These are phyloP conservation scores for Aspergillus funiculosus DNA, from an alignment of 495 filamentous ascomycete species.

Conservation along the genomic window DNA sequence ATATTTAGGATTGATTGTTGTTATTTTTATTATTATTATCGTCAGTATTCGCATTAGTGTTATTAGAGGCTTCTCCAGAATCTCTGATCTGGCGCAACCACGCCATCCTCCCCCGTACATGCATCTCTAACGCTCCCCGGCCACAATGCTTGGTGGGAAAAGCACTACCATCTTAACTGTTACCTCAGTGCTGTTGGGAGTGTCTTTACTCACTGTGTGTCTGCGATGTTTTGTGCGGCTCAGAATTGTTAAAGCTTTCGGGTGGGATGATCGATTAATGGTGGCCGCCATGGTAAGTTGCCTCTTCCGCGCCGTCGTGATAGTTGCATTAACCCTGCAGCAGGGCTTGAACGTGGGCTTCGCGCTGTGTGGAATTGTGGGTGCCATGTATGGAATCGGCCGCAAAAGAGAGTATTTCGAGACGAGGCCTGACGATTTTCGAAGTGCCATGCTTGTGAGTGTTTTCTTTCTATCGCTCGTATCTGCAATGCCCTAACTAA, in stretches of 20 bases:
- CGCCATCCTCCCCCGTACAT: no score
- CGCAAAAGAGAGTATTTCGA: conserved; percentile 21
- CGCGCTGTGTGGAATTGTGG: conserved; percentile 27
- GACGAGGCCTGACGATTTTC: conserved; percentile 18
- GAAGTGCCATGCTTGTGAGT: conserved; percentile 27
- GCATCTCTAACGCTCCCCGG: no score
- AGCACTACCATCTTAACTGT: conserved; percentile 28
- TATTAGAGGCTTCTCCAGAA: no score
- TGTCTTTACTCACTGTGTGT: conserved; percentile 23
- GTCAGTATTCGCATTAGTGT: no score
- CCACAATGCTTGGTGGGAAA: conserved; percentile 18
- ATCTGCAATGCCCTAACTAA: not conserved
- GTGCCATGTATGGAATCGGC: conserved; percentile 29
- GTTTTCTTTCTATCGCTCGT: no score
- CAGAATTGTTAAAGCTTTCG: conserved; percentile 26
- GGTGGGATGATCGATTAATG: conserved; percentile 33
- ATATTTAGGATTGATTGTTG: no score
- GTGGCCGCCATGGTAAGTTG: conserved; percentile 29
- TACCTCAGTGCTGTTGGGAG: conserved; percentile 27
- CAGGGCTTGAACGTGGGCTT: conserved; percentile 27
- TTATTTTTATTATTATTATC: no score
- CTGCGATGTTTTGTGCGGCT: conserved; percentile 31
- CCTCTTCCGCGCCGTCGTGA: no score
- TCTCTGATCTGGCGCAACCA: no score
- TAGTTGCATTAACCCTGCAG: not conserved